Base-by-base conservation (phyloP, 2,329 filamentous ascomycete genomes). In the Sarocladium oryzae region DNA sequence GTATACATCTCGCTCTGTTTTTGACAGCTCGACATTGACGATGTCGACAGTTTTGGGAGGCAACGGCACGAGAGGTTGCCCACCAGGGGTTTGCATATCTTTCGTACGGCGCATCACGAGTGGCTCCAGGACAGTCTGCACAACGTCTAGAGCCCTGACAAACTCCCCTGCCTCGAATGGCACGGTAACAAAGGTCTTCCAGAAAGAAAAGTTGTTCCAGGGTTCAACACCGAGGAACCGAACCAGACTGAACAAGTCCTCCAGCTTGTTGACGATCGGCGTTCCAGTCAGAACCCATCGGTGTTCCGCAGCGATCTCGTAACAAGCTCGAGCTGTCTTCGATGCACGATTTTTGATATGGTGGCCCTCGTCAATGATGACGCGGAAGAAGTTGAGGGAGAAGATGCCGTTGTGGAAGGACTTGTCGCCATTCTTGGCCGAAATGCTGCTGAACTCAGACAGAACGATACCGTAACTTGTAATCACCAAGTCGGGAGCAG, bases 161-260 rank as follows among this genome's bases (percentile, higher is more conserved):
- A 95, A 96, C 56, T 99, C 88, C 58, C 93, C 93, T 0, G 89
- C 92, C 66, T 99, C 93, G 57, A 99, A 99, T 0, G 93, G 93
- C 1, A 95, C 85, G 0, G 93, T 99, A 62, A 99, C 97, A 65
- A 99, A 99, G 0, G 93, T 97, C 64, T 91, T 91, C 93, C 93
- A 99, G 70, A 96, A 99, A 0, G 91, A 96, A 66, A 99, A 99
- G 66, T 97, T 97, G 61, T 87, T 93, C 93, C 93, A 99, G 0
- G 93, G 93, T 64, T 97, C 92, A 3, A 99, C 93, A 52, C 89
- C 85, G 10, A 99, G 73, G 69, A 97, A 99, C 2, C 89, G 84
- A 11, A 97, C 89, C 33, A 99, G 71, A 61, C 89, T 95, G 70
- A 96, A 97, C 13, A 99, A 72, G 67, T 97, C 93, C 65, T 97